These are phyloP conservation scores for Fusarium continuum DNA, from an alignment of 2,329 filamentous ascomycete genomes.

Conservation along the genomic window DNA sequence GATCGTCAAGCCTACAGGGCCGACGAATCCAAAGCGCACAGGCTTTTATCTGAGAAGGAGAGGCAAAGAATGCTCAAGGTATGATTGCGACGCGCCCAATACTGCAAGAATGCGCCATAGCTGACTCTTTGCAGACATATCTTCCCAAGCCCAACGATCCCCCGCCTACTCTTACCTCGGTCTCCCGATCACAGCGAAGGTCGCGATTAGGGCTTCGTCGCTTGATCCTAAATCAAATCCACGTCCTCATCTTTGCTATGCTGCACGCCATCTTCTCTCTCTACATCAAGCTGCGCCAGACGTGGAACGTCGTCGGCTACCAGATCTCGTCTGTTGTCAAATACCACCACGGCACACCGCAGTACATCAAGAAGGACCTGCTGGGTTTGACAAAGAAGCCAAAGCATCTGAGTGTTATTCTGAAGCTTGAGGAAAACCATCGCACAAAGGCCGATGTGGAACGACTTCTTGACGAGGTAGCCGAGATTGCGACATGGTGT, in stretches of 20 bases:
- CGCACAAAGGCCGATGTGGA: slow-evolving; percentile 79
- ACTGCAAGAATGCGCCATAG: not conserved
- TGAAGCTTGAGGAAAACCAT: slow-evolving; percentile 76
- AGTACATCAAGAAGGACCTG: slow-evolving; percentile 90
- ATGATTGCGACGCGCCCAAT: slow-evolving; percentile 7
- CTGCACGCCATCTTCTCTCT: slow-evolving; percentile 87
- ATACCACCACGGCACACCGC: slow-evolving; percentile 95
- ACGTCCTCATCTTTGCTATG: slow-evolving; percentile 72
- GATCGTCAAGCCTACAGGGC: slow-evolving; percentile 53
- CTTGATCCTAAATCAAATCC: slow-evolving; percentile 69
- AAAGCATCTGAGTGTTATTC: slow-evolving; percentile 85
- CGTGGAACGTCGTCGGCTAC: slow-evolving; percentile 80
- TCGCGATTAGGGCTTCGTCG: slow-evolving; percentile 66
- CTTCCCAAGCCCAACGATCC: slow-evolving; percentile 49
- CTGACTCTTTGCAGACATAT: slow-evolving; percentile 44
- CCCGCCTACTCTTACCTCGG: slow-evolving; percentile 33
- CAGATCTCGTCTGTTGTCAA: slow-evolving; percentile 83
- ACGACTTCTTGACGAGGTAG: slow-evolving; percentile 85
- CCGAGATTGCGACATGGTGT: slow-evolving; percentile 93
- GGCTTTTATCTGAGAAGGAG: slow-evolving; percentile 49
- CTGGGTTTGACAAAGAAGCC: slow-evolving; percentile 77
- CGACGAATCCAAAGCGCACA: slow-evolving; percentile 50
- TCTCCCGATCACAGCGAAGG: slow-evolving; percentile 41
- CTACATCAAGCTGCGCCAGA: slow-evolving; percentile 83
- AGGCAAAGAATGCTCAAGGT: slow-evolving; percentile 52